Evolutionary conservation across 208 protist species (phyloP).

Genomic region (Naegleria gruberi): DNA sequence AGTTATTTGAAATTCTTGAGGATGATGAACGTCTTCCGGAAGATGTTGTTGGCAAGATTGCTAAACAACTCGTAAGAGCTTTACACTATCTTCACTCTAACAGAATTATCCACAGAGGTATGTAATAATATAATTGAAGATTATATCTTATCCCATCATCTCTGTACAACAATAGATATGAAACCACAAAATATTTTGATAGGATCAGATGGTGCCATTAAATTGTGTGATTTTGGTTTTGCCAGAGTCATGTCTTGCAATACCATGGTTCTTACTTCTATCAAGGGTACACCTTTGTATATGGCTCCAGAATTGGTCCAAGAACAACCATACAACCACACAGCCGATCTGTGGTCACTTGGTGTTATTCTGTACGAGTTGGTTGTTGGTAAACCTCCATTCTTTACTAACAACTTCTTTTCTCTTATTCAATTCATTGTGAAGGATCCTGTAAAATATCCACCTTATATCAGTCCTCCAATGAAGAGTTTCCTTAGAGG

Average conservation of each 20-base stretch:
- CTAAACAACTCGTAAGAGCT: constrained; percentile 88
- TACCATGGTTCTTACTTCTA: constrained; percentile 85
- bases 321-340: constrained; percentile 84
- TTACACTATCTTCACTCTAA: constrained; percentile 92
- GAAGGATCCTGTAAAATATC: constrained; percentile 71
- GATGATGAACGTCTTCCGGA: constrained; percentile 76
- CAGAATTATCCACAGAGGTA: constrained; percentile 88
- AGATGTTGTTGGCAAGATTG: constrained; percentile 75
- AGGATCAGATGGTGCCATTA: constrained; percentile 79
- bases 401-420: constrained; percentile 88
- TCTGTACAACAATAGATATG: constrained; percentile 57
- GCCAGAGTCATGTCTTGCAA: constrained; percentile 86
- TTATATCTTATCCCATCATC: constrained; percentile 32
- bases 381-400: constrained; percentile 86
- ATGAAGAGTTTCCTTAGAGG: constrained; percentile 83
- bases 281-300: constrained; percentile 90
- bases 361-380: constrained; percentile 96
- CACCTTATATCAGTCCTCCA: constrained; percentile 64
- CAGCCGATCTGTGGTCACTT: constrained; percentile 92
- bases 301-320: constrained; percentile 91
- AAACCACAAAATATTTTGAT: constrained; percentile 93
- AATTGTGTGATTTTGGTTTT: constrained; percentile 97
- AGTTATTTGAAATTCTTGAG: constrained; percentile 85
- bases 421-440: constrained; percentile 89
- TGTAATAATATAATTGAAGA: constrained; percentile 13